Evolutionary conservation across 768 basidiomycete species (phyloP).

Genomic region (Lentinus tigrinus): DNA sequence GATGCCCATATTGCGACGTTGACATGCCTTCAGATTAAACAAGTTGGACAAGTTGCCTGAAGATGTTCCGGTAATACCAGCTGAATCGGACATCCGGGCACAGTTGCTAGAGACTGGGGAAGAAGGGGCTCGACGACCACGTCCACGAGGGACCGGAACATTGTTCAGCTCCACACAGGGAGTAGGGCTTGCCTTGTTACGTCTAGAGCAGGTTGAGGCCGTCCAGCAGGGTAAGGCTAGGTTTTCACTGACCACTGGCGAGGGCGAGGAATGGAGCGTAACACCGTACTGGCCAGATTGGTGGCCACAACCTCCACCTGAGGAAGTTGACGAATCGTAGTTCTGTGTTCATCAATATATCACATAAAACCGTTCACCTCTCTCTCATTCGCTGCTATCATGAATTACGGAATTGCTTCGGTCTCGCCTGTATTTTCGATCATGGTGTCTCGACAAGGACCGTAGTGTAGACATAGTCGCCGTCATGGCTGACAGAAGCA

Average conservation of each 20-base stretch:
- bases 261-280: slow-evolving; percentile 40
- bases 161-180: slow-evolving; percentile 59
- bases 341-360: neutral
- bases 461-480: slow-evolving; percentile 68
- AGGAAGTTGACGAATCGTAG: neutral
- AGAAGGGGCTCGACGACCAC: slow-evolving; percentile 19
- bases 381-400: no score
- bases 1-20: neutral
- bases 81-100: slow-evolving; percentile 31
- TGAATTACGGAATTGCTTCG: no score
- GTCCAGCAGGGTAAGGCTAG: slow-evolving; percentile 47
- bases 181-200: slow-evolving; percentile 75
- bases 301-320: slow-evolving; percentile 44
- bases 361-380: neutral
- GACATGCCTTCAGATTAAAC: neutral
- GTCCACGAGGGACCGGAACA: slow-evolving; percentile 70
- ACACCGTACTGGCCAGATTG: slow-evolving; percentile 47
- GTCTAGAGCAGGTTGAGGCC: slow-evolving; percentile 71
- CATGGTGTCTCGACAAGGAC: slow-evolving; percentile 52
- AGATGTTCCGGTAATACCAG: slow-evolving; percentile 1
- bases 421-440: neutral
- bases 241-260: slow-evolving; percentile 34
- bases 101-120: slow-evolving; percentile 23
- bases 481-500: slow-evolving; percentile 80
- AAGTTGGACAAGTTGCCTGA: neutral